phyloP scores from a whole-genome alignment of 768 basidiomycete genomes.

The Lactarius indigo region DNA sequence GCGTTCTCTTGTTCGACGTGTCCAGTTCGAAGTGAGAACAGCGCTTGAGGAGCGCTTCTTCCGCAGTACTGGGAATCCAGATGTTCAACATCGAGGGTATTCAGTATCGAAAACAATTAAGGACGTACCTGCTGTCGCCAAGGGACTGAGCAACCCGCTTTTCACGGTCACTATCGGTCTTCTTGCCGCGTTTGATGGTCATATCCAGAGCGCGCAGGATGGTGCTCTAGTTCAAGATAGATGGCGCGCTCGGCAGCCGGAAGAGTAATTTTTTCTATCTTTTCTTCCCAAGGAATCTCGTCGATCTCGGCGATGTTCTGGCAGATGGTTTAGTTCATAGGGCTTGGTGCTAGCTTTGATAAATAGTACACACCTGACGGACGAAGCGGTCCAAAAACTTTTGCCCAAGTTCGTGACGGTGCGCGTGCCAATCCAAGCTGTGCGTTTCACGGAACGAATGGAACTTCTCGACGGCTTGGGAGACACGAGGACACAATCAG shows the following conservation, averaged over 20 bases:
- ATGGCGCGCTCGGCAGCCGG: constrained; percentile 94
- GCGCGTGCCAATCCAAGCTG: constrained; percentile 87
- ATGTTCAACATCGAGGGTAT: background rate
- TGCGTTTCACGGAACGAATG: constrained; percentile 96
- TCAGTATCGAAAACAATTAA: constrained; percentile 6
- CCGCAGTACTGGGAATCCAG: constrained; percentile 57
- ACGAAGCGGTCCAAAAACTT: constrained; percentile 77
- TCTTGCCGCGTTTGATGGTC: constrained; percentile 65
- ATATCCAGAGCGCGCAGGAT: constrained; percentile 87
- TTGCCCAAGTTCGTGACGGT: constrained; percentile 81
- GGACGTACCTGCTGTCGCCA: constrained; percentile 65
- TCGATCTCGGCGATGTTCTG: constrained; percentile 96
- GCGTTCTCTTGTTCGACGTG: constrained; percentile 64
- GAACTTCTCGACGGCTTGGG: constrained; percentile 80
- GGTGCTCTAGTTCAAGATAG: constrained; percentile 92
- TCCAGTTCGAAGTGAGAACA: constrained; percentile 94
- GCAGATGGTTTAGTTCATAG: background rate
- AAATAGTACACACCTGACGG: constrained; percentile 58
- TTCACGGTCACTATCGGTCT: constrained; percentile 75
- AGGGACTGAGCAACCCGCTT: constrained; percentile 82
- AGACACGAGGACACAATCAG: constrained; percentile 26
- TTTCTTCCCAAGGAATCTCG: constrained; percentile 78
- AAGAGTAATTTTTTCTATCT: constrained; percentile 62
- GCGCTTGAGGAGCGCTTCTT: constrained; percentile 90
- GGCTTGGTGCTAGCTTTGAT: background rate